Base-by-base conservation (phyloP, 1,284 basidiomycete species). In the Polyporus tsugae region DNA sequence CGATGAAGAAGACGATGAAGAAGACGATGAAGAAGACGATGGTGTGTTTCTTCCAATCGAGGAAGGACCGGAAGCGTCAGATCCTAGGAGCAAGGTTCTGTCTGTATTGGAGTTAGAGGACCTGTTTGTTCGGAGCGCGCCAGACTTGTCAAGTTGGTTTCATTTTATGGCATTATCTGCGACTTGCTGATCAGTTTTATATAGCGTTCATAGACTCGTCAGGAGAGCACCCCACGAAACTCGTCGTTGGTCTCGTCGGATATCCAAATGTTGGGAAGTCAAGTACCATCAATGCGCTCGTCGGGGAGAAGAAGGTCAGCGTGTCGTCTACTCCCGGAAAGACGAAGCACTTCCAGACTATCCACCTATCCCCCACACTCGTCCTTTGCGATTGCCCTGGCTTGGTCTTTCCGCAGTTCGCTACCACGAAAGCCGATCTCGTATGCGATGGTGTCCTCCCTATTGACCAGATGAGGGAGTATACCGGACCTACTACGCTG, bases 261-360 rank as follows among this genome's bases (percentile, higher is more conserved):
- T 98, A 98, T 78, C 97, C 97, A 0, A 99, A 99, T 78, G 97
- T 99, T 57, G 98, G 97, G 35, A 99, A 99, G 81, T 97, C 95
- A 1, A 96, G 93, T 71, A 91, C 98, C 10, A 99, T 99, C 80
- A 99, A 99, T 80, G 95, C 96, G 25, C 87, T 99, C 22, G 90
- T 99, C 63, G 92, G 98, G 39, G 92, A 94, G 76, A 98, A 99
- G 84, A 98, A 97, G 86, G 97, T 99, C 70, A 97, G 95, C 75
- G 97, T 98, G 9, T 99, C 97, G 1, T 91, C 96, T 0, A 99
- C 97, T 0, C 98, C 98, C 0, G 97, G 98, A 73, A 99, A 99
- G 82, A 99, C 98, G 38, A 99, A 99, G 79, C 98, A 99, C 82
- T 99, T 99, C 84, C 98, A 99, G 82, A 99, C 98, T 0, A 96